Evolutionary conservation across 2,329 filamentous ascomycete genomes (phyloP).

Genomic region (Passalora sequoiae): DNA sequence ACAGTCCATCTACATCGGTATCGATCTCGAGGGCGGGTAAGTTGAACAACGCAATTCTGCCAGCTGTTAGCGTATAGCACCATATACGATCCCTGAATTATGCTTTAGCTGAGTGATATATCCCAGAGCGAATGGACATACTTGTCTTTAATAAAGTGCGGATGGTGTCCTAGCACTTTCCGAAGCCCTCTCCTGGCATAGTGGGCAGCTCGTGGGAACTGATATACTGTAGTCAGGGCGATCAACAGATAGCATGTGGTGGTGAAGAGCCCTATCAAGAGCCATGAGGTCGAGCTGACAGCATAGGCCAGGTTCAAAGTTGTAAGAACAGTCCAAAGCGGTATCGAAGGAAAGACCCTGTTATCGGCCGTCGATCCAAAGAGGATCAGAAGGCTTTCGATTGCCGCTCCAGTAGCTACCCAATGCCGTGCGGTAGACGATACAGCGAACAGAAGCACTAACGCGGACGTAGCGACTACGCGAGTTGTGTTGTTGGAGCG

Average conservation of each 20-base stretch:
- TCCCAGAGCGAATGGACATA: not conserved
- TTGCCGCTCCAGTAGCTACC: constrained; percentile 26
- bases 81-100: not conserved
- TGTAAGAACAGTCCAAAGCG: constrained; percentile 45
- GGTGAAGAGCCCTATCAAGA: constrained; percentile 44
- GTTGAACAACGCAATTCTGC: constrained; percentile 45
- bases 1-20: constrained; percentile 49
- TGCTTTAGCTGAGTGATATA: not conserved
- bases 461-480: constrained; percentile 13
- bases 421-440: constrained; percentile 25
- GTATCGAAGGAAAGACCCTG: constrained; percentile 42
- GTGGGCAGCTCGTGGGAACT: constrained; percentile 40
- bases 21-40: constrained; percentile 52
- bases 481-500: not conserved
- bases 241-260: constrained; percentile 40
- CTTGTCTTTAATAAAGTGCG: constrained; percentile 50
- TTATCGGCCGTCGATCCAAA: constrained; percentile 25
- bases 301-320: constrained; percentile 46
- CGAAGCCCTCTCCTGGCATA: constrained; percentile 35
- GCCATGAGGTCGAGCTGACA: constrained; percentile 49
- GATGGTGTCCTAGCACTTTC: constrained; percentile 37
- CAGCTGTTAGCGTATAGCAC: constrained; percentile 1
- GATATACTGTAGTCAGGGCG: constrained; percentile 43
- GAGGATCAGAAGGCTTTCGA: constrained; percentile 25
- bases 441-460: constrained; percentile 16